Conservation (phyloP, 2,329 filamentous ascomycete genomes). For the Simplicillium aogashimaense region DNA sequence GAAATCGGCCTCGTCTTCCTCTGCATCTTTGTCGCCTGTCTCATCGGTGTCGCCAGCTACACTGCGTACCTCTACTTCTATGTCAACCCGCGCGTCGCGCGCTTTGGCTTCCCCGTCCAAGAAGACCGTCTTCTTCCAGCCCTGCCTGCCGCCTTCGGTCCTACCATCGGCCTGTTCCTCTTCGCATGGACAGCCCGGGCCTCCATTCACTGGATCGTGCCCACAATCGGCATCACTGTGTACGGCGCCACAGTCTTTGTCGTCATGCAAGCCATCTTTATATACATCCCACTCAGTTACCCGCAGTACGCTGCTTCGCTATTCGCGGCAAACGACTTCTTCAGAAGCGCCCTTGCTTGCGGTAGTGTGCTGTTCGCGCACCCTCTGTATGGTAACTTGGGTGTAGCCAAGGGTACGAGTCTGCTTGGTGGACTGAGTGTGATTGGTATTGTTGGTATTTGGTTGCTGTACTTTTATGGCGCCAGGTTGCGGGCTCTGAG, state of each 20-base stretch:
- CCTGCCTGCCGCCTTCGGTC: constrained; percentile 39
- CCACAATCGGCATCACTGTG: constrained; percentile 46
- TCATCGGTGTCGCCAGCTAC: constrained; percentile 40
- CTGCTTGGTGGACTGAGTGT: constrained; percentile 45
- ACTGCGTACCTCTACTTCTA: constrained; percentile 40
- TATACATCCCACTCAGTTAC: constrained; percentile 47
- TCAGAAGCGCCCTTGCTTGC: constrained; percentile 46
- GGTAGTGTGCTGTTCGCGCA: constrained; percentile 50
- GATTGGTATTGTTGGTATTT: constrained; percentile 49
- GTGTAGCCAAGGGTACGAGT: constrained; percentile 45
- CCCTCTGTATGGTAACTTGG: constrained; percentile 49
- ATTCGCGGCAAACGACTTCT: constrained; percentile 53
- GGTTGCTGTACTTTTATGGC: constrained; percentile 47
- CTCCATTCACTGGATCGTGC: constrained; percentile 42
- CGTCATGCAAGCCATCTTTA: constrained; percentile 50
- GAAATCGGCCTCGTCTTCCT: constrained; percentile 51
- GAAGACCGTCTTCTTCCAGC: constrained; percentile 47
- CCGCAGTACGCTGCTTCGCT: constrained; percentile 47
- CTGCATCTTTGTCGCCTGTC: constrained; percentile 46
- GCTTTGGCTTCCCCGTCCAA: constrained; percentile 37
- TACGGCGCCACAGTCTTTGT: constrained; percentile 42
- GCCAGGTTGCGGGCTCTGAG: constrained; percentile 43
- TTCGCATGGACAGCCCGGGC: constrained; percentile 48
- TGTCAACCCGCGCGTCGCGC: constrained; percentile 38
- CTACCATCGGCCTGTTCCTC: constrained; percentile 50